These are phyloP conservation scores for Asterochloris sp. DNA, from an alignment of 139 green algal species.

Conservation along the genomic window DNA sequence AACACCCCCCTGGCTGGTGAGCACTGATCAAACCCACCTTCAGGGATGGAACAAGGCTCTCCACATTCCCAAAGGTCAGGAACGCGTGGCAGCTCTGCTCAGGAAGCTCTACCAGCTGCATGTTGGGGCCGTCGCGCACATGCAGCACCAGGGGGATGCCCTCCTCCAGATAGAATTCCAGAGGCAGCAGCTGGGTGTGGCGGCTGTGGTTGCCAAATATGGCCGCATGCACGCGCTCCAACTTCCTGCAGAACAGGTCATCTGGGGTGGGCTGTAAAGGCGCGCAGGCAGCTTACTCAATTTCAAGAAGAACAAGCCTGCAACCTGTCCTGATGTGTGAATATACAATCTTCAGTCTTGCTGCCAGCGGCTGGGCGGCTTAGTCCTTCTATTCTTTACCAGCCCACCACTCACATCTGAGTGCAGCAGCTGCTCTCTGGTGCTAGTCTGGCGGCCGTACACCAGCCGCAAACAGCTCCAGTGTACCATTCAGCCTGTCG, in stretches of 20 bases:
- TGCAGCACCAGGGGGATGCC: slow-evolving; percentile 34
- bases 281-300: too few species aligned
- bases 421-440: too few species aligned
- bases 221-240: slow-evolving; percentile 36
- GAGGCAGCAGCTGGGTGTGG: slow-evolving; percentile 36
- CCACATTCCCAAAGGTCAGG: slow-evolving; percentile 23
- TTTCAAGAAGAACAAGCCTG: too few species aligned
- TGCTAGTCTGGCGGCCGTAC: too few species aligned
- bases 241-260: slow-evolving; percentile 9
- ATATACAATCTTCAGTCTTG: too few species aligned
- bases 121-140: slow-evolving; percentile 11
- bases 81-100: slow-evolving; percentile 43
- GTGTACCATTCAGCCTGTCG: too few species aligned
- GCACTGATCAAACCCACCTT: background rate
- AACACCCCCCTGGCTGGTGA: background rate
- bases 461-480: too few species aligned
- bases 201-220: slow-evolving; percentile 26
- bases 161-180: slow-evolving; percentile 45
- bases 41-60: background rate
- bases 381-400: too few species aligned
- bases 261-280: too few species aligned
- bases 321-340: too few species aligned
- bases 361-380: too few species aligned
- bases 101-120: slow-evolving; percentile 42
- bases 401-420: too few species aligned